Percentiles rank a stretch among this genome's conserved stretches.
phyloP scores from a whole-genome alignment of 257 asterid species.

The Solanum arcanum region DNA sequence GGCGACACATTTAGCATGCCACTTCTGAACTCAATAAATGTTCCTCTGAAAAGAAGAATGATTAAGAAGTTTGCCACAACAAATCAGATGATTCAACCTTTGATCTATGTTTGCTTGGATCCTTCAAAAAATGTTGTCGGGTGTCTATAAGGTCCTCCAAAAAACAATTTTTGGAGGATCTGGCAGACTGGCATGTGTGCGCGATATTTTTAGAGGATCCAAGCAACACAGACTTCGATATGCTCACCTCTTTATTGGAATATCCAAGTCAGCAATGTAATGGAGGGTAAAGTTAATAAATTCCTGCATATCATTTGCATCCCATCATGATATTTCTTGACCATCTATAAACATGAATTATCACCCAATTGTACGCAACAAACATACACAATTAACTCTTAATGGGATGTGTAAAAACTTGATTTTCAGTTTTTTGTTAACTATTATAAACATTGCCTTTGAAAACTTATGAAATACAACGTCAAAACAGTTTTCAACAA shows the following conservation, averaged over 20 bases:
- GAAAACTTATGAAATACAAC: background rate
- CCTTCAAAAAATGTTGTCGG: background rate
- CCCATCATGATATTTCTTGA: background rate
- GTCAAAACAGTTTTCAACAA: background rate
- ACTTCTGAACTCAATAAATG: constrained; percentile 88
- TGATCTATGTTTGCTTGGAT: background rate
- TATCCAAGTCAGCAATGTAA: constrained; percentile 93
- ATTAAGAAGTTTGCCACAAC: constrained; percentile 2
- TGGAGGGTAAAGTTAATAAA: constrained; percentile 85
- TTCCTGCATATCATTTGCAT: constrained; percentile 53
- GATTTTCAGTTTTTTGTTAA: background rate
- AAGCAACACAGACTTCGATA: background rate
- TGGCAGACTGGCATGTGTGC: too few relatives aligned
- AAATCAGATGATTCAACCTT: background rate
- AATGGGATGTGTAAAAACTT: background rate
- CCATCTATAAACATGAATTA: background rate
- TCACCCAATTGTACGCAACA: background rate
- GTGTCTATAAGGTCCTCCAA: background rate
- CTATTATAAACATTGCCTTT: background rate
- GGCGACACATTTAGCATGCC: constrained; percentile 98
- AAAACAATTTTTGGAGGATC: too few relatives aligned
- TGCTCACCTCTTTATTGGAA: constrained; percentile 84
- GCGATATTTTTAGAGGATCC: background rate
- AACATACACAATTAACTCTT: background rate
- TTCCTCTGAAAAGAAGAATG: constrained; percentile 46